Evolutionary conservation across 2,329 filamentous ascomycete genomes (phyloP).

Genomic region (Alternaria dauci): DNA sequence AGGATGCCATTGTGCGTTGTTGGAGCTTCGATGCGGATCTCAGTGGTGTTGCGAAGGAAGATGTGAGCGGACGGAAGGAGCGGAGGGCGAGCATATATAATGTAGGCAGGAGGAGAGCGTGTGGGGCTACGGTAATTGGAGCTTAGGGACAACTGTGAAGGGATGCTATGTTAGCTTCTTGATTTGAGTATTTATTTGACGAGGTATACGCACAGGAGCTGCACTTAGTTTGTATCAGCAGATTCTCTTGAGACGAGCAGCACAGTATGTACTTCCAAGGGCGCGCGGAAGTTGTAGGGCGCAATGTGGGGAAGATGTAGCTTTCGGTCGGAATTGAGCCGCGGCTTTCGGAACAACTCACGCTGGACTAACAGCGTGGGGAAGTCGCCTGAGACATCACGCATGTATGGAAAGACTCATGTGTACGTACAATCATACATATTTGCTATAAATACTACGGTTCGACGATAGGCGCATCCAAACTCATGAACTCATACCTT

Average conservation of each 20-base stretch:
- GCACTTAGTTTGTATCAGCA: neutral
- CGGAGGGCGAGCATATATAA: slow-evolving; percentile 19
- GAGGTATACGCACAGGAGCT: neutral
- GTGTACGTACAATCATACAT: neutral
- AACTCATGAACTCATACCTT: slow-evolving; percentile 37
- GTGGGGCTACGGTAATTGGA: neutral
- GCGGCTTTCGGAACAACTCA: slow-evolving; percentile 9
- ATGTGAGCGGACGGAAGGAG: slow-evolving; percentile 6
- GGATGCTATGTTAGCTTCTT: neutral
- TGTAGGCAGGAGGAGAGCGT: neutral
- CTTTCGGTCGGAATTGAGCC: slow-evolving; percentile 21
- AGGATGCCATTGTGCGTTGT: slow-evolving; percentile 34
- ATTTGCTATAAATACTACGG: slow-evolving; percentile 21
- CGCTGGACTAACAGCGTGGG: neutral
- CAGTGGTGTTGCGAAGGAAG: neutral
- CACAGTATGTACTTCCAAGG: slow-evolving; percentile 3
- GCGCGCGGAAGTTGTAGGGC: slow-evolving; percentile 10
- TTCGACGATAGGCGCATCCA: slow-evolving; percentile 19
- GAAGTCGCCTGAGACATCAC: neutral
- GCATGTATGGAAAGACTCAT: neutral
- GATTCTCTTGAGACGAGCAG: neutral
- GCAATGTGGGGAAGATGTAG: slow-evolving; percentile 14
- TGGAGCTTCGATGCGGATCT: neutral
- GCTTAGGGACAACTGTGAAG: neutral
- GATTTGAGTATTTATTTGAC: too few relatives aligned